These are phyloP conservation scores for Apium graveolens DNA, from an alignment of 129 eudicot species.

Conservation along the genomic window DNA sequence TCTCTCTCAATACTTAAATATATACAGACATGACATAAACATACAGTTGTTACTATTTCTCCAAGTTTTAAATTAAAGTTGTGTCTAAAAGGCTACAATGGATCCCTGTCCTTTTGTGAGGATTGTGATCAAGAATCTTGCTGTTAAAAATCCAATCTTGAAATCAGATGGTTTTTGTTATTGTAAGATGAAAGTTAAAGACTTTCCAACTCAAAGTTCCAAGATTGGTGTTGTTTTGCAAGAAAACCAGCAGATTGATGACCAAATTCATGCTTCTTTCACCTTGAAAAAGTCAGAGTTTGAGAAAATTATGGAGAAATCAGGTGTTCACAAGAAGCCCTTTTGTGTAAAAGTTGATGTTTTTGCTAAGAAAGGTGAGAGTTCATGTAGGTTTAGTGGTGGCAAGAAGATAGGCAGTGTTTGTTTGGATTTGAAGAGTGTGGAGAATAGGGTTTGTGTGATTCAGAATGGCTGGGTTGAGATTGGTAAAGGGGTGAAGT, in stretches of 20 bases:
- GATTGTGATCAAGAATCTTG: constrained; percentile 37
- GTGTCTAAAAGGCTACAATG: constrained; percentile 27
- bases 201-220: constrained; percentile 36
- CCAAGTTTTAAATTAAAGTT: neutral
- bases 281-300: constrained; percentile 43
- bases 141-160: constrained; percentile 19
- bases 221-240: constrained; percentile 21
- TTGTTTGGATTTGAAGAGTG: constrained; percentile 11
- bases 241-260: constrained; percentile 35
- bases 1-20: neutral
- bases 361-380: neutral
- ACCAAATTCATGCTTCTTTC: constrained; percentile 46
- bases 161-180: constrained; percentile 20
- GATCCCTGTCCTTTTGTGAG: constrained; percentile 80
- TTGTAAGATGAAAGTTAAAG: constrained; percentile 59
- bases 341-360: neutral
- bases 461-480: constrained; percentile 65
- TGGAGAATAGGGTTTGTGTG: constrained; percentile 12
- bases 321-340: neutral
- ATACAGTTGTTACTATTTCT: neutral
- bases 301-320: constrained; percentile 36
- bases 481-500: constrained; percentile 27
- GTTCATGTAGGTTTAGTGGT: constrained; percentile 6
- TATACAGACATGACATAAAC: constrained; percentile 1
- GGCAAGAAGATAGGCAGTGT: constrained; percentile 10